Base-by-base conservation (phyloP, 345 rosid species). In the Acer campestre region DNA sequence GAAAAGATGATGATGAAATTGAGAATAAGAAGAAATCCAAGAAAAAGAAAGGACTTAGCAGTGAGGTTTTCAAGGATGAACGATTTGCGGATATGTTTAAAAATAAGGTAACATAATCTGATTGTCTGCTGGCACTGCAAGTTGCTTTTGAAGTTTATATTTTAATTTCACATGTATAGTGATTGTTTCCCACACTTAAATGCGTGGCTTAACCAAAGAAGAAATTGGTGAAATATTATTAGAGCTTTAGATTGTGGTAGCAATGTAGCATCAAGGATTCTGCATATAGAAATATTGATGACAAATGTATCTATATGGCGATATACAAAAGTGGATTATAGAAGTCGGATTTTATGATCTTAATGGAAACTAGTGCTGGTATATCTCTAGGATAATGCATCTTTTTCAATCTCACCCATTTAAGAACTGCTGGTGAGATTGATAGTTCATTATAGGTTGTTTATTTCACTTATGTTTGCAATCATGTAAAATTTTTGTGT, bases 31-130 rank as follows among this genome's bases (percentile, higher is more conserved):
- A 90, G 86, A 84, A 69, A 73, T 88, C 90, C 9, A 93, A 87
- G 90, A 95, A 87, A 82, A 95, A 87, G 91, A 95, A 88, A 86
- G 87, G 80, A 49, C 85, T 95, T 76, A 46, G 80, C 75, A 27
- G 73, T 48, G 92, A 87, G 14, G 31, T 77, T 75, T 82, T 95
- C 76, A 25, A 84, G 82, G 98, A 91, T 77, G 83, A 77, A 7
- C 88, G 98, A 77, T 95, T 95, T 84, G 4, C 35, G 1, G 53
- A 4, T 3, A 75, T 95, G 83, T 95, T 93, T 79, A 56, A 84
- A 81, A 77, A 90, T 67, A 70, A 85, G 98, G 99, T 95, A 91
- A 64, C 48, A 4, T 29, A 63, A n/a, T 13, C 27, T 75, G 27
- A 65, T 65, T 16, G 1, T 12, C 40, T 35, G 58, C 29, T 75